These are phyloP conservation scores for Teratosphaeria nubilosa DNA, from an alignment of 2,329 filamentous ascomycete genomes.

Conservation along the genomic window DNA sequence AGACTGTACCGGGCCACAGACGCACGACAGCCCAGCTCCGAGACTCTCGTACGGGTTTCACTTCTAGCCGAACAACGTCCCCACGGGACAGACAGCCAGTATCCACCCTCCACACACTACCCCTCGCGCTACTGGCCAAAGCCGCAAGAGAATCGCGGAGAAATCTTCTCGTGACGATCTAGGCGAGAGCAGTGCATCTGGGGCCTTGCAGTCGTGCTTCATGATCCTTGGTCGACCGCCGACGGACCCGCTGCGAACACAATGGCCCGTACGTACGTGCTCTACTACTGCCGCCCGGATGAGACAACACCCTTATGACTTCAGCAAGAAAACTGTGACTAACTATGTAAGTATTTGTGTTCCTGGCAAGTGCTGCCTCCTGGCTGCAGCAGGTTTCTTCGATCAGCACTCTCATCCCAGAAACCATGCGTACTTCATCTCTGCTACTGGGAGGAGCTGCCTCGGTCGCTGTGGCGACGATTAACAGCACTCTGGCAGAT, in stretches of 20 bases:
- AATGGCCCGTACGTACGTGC: not conserved
- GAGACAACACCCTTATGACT: not conserved
- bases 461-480: not conserved
- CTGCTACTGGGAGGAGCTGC: not conserved
- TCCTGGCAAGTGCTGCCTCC: not conserved
- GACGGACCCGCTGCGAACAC: not conserved
- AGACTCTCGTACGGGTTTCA: not conserved
- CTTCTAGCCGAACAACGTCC: not conserved
- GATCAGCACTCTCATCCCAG: not conserved
- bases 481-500: not conserved
- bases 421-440: not conserved
- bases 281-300: not conserved
- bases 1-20: too few species aligned
- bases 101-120: not conserved
- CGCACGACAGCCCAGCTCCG: not conserved
- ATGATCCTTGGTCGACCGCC: not conserved
- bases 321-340: not conserved
- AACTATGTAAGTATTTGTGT: not conserved
- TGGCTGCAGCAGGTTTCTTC: not conserved
- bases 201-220: not conserved
- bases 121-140: not conserved
- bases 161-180: not conserved
- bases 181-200: not conserved
- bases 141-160: not conserved
- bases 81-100: not conserved